These are phyloP conservation scores for Dryadomyces quercivorus DNA, from an alignment of 2,329 filamentous ascomycete species.

Conservation along the genomic window DNA sequence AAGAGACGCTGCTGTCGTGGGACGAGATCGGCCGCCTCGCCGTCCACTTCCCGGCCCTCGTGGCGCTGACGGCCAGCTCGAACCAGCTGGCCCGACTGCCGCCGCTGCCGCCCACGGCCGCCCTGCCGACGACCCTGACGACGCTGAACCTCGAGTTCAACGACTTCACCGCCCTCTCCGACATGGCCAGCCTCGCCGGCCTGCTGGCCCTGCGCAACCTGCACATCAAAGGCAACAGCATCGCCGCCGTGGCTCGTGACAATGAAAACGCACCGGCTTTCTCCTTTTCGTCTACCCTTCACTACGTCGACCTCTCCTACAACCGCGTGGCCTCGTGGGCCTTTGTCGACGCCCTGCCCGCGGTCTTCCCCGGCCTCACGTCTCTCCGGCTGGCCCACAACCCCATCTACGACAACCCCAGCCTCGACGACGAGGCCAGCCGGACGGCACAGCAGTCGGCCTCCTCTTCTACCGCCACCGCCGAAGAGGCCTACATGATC, in stretches of 20 bases:
- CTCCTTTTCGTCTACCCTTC: constrained; percentile 39
- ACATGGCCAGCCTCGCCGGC: constrained; percentile 39
- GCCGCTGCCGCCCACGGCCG: constrained; percentile 26
- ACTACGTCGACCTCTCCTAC: constrained; percentile 61
- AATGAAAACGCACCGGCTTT: constrained; percentile 11
- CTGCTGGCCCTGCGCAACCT: constrained; percentile 43
- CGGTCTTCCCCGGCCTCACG: constrained; percentile 58
- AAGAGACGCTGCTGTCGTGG: constrained; percentile 57
- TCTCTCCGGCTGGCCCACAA: constrained; percentile 76
- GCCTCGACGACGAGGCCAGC: constrained; percentile 19
- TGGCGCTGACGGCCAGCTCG: constrained; percentile 37
- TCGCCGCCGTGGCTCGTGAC: constrained; percentile 31
- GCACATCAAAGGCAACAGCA: constrained; percentile 67
- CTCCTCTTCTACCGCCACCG: constrained; percentile 2
- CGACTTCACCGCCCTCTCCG: constrained; percentile 45
- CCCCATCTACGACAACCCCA: constrained; percentile 56
- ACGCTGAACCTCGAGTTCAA: constrained; percentile 64
- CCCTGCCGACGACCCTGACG: constrained; percentile 39
- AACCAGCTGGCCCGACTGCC: constrained; percentile 45
- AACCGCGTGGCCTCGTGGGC: constrained; percentile 58
- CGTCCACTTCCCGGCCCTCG: constrained; percentile 39
- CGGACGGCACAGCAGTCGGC: not conserved
- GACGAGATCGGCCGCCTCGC: constrained; percentile 45
- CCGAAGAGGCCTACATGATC: constrained; percentile 79
- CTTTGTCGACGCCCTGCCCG: constrained; percentile 58